A percentile compares a stretch with the other conserved stretches of the same genome.
Evolutionary conservation across 306 rosid genomes (phyloP).

Genomic region (Rosa lucieae): DNA sequence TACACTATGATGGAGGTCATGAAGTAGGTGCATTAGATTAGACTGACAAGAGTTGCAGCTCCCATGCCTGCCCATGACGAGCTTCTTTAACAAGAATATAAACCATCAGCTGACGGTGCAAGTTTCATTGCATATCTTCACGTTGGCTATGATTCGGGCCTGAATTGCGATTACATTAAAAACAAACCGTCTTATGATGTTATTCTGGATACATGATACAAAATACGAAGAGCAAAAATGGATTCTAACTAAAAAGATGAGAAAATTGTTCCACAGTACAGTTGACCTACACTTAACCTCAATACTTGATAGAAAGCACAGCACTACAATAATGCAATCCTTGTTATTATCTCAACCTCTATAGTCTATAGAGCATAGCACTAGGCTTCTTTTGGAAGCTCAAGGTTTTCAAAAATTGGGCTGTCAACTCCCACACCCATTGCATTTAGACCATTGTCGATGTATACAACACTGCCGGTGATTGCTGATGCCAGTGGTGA

Average conservation of each 20-base stretch:
- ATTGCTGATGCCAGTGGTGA: constrained; percentile 87
- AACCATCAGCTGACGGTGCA: not conserved
- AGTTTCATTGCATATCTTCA: not conserved
- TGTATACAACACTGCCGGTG: constrained; percentile 73
- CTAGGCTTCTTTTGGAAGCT: constrained; percentile 38
- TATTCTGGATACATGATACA: constrained; percentile 1
- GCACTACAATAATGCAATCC: not conserved
- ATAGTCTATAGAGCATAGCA: not conserved
- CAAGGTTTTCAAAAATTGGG: constrained; percentile 42
- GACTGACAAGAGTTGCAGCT: not conserved
- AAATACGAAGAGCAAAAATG: not conserved
- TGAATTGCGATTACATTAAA: not conserved
- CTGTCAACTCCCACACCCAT: constrained; percentile 91
- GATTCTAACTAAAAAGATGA: constrained; percentile 3
- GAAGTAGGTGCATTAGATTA: too few relatives aligned
- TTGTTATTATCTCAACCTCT: not conserved
- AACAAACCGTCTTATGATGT: not conserved
- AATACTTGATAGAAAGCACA: not conserved
- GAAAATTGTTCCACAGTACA: not conserved
- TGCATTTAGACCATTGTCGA: constrained; percentile 80
- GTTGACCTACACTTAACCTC: not conserved
- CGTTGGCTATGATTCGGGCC: not conserved
- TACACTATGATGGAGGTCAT: too few relatives aligned
- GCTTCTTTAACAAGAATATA: not conserved
- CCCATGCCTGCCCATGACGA: not conserved